Percentiles rank a stretch among this genome's conserved stretches.
Conservation (phyloP, 768 basidiomycete species). For the Leccinellum rugosiceps region DNA sequence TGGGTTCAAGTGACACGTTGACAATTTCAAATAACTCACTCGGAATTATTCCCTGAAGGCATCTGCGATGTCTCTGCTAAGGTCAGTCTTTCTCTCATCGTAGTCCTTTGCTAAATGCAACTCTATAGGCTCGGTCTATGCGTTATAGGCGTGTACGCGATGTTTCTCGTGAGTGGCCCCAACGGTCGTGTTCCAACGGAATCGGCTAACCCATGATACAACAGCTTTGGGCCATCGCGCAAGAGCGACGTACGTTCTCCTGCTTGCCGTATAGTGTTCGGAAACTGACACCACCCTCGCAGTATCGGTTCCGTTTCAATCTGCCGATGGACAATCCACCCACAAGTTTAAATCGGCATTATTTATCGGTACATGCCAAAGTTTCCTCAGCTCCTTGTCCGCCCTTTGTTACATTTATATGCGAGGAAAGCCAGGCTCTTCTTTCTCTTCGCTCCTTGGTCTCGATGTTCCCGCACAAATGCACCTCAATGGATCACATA, state of each 20-base stretch:
- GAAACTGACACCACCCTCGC: neutral
- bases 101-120: neutral
- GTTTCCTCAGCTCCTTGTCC: conserved; percentile 69
- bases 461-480: conserved; percentile 38
- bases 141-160: conserved; percentile 85
- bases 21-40: conserved; percentile 1
- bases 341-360: conserved; percentile 83
- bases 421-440: conserved; percentile 52
- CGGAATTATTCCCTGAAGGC: neutral
- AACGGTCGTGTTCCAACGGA: neutral
- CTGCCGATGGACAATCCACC: conserved; percentile 55
- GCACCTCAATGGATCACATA: conserved; percentile 20
- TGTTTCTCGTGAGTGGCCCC: conserved; percentile 71
- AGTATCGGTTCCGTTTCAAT: conserved; percentile 86
- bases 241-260: conserved; percentile 75
- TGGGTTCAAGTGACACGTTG: conserved; percentile 24
- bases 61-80: conserved; percentile 26
- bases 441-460: conserved; percentile 58
- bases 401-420: conserved; percentile 73
- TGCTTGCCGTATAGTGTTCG: neutral
- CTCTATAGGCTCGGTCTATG: conserved; percentile 63
- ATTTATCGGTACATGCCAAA: conserved; percentile 84
- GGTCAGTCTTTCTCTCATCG: conserved; percentile 8
- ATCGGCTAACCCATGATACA: conserved; percentile 4
- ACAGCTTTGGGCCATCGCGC: conserved; percentile 88